Evolutionary conservation across 768 basidiomycete genomes (phyloP), one percentile per base, ranked within the genome.

Genomic region (Suillus subluteus): DNA sequence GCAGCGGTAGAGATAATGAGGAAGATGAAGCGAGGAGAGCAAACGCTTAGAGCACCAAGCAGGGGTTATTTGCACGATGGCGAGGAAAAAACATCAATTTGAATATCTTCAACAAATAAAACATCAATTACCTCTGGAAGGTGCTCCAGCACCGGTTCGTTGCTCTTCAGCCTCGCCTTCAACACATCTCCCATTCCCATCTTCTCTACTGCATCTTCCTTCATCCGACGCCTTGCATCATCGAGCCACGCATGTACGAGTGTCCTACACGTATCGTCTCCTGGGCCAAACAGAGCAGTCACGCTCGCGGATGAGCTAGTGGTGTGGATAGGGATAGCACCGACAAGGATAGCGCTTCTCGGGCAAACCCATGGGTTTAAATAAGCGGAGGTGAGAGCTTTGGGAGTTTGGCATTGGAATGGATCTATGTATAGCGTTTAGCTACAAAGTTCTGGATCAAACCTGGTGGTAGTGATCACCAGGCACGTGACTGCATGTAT

Each of bases 281-380:
- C 54, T 54, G 54, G 9, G 4, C 54, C 54, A 54, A 54, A 54
- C 30, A 54, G 16, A 9, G 54, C 54, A 54, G 54, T 54, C 54
- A 54, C 54, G 18, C 54, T 54, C 9, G 30, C 30, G 54, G 54
- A 54, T 21, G 30, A 54, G 16, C 30, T 18, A 54, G 54, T 11
- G 54, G 54, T 5, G 54, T 54, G 54, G 54, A 30, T 32, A 54
- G 54, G 18, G 80, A 74, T 5, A 91, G 82, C 7, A 85, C 91
- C 26, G 92, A 88, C 58, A 80, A 84, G 4, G 91, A 83, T 12
- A 94, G 82, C 0, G 91, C 83, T 37, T 87, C 82, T 23, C 92
- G 86, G 13, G 92, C 90, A 75, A 95, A 95, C 11, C 93, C 93
- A 69, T 92, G 84, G 7, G 83, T 82, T 65, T 73, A 75, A 56